A percentile compares a stretch with the other conserved stretches of the same genome.
phyloP scores from a whole-genome alignment of 331 rosid species.

The Quercus phellos region DNA sequence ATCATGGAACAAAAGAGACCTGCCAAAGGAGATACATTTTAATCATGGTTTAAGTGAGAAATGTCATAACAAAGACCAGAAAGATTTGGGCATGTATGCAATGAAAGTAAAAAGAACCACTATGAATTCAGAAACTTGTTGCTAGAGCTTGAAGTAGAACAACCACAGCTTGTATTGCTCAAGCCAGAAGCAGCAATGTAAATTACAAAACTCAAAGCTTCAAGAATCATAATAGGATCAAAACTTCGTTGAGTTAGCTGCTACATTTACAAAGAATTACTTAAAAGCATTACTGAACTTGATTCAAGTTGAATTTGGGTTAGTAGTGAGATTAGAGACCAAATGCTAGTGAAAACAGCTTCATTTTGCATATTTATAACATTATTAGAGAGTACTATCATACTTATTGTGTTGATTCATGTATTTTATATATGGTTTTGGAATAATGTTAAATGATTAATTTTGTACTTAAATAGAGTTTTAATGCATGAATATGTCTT shows the following conservation, averaged over 20 bases:
- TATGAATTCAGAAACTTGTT: not conserved
- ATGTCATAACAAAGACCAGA: not conserved
- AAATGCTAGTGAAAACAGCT: too few species aligned
- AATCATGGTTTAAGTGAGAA: slow-evolving; percentile 4
- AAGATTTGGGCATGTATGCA: not conserved
- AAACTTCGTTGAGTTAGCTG: not conserved
- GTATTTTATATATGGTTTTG: too few species aligned
- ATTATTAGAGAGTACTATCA: too few species aligned
- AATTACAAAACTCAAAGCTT: not conserved
- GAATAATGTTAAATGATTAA: too few species aligned
- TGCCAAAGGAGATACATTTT: slow-evolving; percentile 33
- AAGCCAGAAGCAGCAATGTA: not conserved
- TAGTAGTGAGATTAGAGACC: not conserved
- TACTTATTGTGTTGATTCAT: too few species aligned
- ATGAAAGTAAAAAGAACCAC: not conserved
- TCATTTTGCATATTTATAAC: too few species aligned
- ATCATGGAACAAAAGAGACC: slow-evolving; percentile 97
- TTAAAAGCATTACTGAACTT: not conserved
- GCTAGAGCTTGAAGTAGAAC: not conserved
- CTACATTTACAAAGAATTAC: not conserved
- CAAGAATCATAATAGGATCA: not conserved
- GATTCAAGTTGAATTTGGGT: not conserved
- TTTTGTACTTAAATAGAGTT: too few species aligned
- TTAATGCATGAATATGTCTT: too few species aligned
- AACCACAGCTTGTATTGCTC: not conserved